These are phyloP conservation scores for Xylaria sp. DNA, from an alignment of 2,329 filamentous ascomycete species.

Conservation along the genomic window DNA sequence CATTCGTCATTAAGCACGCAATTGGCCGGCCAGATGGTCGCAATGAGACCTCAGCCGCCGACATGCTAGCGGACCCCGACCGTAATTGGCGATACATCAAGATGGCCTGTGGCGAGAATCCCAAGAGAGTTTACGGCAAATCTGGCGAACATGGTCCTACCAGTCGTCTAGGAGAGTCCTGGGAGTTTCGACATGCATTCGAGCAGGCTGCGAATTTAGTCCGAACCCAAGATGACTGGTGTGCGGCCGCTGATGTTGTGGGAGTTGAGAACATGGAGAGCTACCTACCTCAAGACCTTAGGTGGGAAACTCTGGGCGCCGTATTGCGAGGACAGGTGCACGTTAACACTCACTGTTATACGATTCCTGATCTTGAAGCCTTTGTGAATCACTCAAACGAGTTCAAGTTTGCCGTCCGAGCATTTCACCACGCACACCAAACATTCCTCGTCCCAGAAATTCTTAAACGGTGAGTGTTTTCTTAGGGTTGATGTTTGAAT, in stretches of 20 bases:
- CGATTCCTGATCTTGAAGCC: constrained; percentile 69
- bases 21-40: constrained; percentile 65
- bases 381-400: constrained; percentile 75
- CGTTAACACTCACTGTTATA: constrained; percentile 76
- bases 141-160: constrained; percentile 59
- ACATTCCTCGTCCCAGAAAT: constrained; percentile 71
- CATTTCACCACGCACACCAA: constrained; percentile 74
- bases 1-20: constrained; percentile 71
- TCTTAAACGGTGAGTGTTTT: constrained; percentile 50
- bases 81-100: constrained; percentile 73
- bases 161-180: constrained; percentile 71
- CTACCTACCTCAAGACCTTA: constrained; percentile 66
- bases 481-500: background rate
- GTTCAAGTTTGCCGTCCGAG: constrained; percentile 69
- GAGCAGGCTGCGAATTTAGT: constrained; percentile 64
- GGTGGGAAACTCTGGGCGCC: constrained; percentile 67
- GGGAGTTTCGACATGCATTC: constrained; percentile 71
- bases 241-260: constrained; percentile 56
- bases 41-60: constrained; percentile 64
- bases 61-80: constrained; percentile 70
- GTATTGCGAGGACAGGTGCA: constrained; percentile 70
- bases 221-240: constrained; percentile 71
- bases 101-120: constrained; percentile 77
- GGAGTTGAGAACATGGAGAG: constrained; percentile 57
- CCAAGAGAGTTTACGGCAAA: constrained; percentile 65